phyloP scores from a whole-genome alignment of 352 stramenopile genomes.

The Phytophthora lateralis region DNA sequence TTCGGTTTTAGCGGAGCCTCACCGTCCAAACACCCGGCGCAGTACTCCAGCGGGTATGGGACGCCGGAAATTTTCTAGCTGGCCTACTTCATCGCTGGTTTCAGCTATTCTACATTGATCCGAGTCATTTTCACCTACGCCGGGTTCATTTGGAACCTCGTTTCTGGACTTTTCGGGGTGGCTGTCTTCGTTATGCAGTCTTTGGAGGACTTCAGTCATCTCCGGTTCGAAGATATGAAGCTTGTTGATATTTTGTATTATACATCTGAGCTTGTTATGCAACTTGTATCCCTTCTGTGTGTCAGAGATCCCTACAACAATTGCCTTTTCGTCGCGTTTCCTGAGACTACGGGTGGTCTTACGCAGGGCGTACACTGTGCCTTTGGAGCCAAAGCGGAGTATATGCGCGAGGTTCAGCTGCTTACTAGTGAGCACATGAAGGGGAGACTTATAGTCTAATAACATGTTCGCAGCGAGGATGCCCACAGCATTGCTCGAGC shows the following conservation, averaged over 20 bases:
- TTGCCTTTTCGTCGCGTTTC: background rate
- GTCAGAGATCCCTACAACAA: background rate
- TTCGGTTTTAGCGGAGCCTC: no score
- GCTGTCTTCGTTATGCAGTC: background rate
- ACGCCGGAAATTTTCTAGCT: background rate
- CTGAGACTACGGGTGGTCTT: background rate
- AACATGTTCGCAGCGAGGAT: constrained; percentile 3
- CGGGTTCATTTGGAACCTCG: no score
- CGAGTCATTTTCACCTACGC: no score
- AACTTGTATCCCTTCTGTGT: background rate
- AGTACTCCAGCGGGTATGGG: background rate
- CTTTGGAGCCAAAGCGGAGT: constrained; percentile 10
- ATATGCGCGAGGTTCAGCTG: constrained; percentile 6
- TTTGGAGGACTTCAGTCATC: background rate
- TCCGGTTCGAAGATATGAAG: background rate
- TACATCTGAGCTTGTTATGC: background rate
- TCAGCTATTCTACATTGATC: no score
- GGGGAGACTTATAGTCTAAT: constrained; percentile 8
- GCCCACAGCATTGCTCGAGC: constrained; percentile 7
- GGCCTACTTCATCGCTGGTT: no score
- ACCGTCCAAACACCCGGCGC: background rate
- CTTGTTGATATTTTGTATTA: background rate
- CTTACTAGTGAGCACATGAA: constrained; percentile 6
- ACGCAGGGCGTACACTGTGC: background rate
- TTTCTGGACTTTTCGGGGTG: no score